Evolutionary conservation across 257 asterid species (phyloP).

Genomic region (Thymus mandschuricus): DNA sequence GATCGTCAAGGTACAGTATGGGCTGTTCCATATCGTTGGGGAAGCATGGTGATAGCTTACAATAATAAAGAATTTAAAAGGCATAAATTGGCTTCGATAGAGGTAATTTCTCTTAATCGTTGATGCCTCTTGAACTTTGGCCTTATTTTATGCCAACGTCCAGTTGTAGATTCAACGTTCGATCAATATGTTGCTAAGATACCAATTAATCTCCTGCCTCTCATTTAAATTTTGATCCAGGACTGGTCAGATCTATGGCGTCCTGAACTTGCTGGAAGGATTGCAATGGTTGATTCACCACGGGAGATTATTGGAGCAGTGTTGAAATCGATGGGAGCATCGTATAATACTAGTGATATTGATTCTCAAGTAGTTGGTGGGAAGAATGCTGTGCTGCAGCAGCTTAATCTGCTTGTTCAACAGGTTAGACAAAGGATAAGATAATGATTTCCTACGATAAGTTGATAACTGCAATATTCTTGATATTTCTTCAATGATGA

Average conservation of each 20-base stretch:
- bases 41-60: conserved; percentile 93
- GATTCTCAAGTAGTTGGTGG: conserved; percentile 82
- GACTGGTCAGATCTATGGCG: conserved; percentile 99
- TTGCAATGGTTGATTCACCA: conserved; percentile 92
- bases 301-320: conserved; percentile 91
- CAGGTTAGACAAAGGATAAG: conserved; percentile 54
- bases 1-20: conserved; percentile 75
- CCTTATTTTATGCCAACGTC: conserved; percentile 17
- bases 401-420: conserved; percentile 63
- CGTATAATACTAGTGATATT: conserved; percentile 75
- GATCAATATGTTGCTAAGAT: conserved; percentile 5
- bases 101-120: conserved; percentile 49
- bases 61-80: conserved; percentile 70
- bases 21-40: conserved; percentile 98
- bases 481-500: conserved; percentile 4
- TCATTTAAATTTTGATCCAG: conserved; percentile 47
- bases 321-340: conserved; percentile 85
- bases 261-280: conserved; percentile 89
- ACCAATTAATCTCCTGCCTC: conserved; percentile 8
- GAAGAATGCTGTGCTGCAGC: conserved; percentile 64
- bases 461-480: background rate
- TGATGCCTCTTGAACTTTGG: conserved; percentile 1
- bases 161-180: conserved; percentile 20
- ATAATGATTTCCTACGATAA: conserved; percentile 1
- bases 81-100: conserved; percentile 69